Evolutionary conservation across 2,329 filamentous ascomycete species (phyloP), one percentile per base, ranked within the genome.

Genomic region (Cladorrhinum sp.): DNA sequence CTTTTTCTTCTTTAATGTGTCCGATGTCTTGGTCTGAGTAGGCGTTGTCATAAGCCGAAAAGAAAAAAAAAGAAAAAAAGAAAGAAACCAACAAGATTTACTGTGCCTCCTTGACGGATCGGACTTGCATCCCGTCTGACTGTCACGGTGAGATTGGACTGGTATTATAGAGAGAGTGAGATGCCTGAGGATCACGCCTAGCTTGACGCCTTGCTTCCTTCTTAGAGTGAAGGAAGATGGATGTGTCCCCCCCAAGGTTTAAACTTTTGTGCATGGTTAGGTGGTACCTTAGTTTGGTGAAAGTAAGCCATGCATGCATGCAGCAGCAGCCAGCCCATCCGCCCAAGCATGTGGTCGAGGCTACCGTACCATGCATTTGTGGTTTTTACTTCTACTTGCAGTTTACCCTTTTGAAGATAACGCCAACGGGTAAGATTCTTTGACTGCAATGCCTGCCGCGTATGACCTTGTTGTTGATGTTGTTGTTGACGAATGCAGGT

Each of bases 391-490:
- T n/a, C 36, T 14, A 3, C 36, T 42, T 42, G n/a, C n/a, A n/a
- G n/a, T n/a, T 42, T 42, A 42, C 36, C 36, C n/a, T 42, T 42
- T 16, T 42, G 4, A 16, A 42, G 10, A 3, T 4, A 42, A 42
- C 36, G 36, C 36, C 36, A 42, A 46, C 42, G 4, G n/a, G 42
- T 46, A 46, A 46, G 16, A 46, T 18, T 21, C 10, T 3, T 46
- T 42, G 20, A n/a, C n/a, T n/a, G 33, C 26, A 54, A 18, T 55
- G 36, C 36, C 21, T 58, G 48, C 62, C 58, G 55, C 30, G 58
- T 61, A 54, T 63, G 62, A 63, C 55, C 36, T 54, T 28, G 42
- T 46, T 21, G 42, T 28, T 14, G 26, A 46, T 26, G 57, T 62
- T 52, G 62, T 42, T 56, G 62, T 56, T n/a, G 42, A 18, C 18